Evolutionary conservation across 2,329 filamentous ascomycete species (phyloP).

Genomic region (Achaetomium macrosporum): DNA sequence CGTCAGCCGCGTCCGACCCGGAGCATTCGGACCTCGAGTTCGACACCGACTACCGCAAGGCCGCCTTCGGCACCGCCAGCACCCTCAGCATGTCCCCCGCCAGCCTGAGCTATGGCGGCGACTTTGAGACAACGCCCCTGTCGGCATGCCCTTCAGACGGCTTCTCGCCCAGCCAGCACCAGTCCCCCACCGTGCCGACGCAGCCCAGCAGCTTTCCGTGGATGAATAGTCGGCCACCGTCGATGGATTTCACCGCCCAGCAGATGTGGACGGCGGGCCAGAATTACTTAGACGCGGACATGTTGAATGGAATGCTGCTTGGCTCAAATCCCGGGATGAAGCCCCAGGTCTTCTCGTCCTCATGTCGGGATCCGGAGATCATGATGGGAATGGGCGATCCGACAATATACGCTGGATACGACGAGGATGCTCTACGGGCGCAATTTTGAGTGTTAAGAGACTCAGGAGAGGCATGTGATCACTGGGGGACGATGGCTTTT

Average conservation of each 20-base stretch:
- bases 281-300: neutral
- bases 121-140: slow-evolving; percentile 26
- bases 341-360: slow-evolving; percentile 42
- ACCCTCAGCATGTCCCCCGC: slow-evolving; percentile 48
- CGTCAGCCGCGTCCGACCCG: slow-evolving; percentile 41
- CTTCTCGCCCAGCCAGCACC: slow-evolving; percentile 10
- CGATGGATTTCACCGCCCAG: slow-evolving; percentile 7
- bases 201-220: slow-evolving; percentile 2
- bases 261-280: slow-evolving; percentile 9
- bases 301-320: slow-evolving; percentile 29
- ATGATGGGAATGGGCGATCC: slow-evolving; percentile 55
- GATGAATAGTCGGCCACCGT: slow-evolving; percentile 1
- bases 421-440: slow-evolving; percentile 38
- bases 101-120: slow-evolving; percentile 44
- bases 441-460: neutral
- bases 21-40: slow-evolving; percentile 52
- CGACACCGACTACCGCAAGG: slow-evolving; percentile 48
- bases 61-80: slow-evolving; percentile 37
- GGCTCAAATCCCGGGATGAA: slow-evolving; percentile 51
- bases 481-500: neutral
- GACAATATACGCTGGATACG: slow-evolving; percentile 52
- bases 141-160: slow-evolving; percentile 26
- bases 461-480: neutral
- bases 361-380: slow-evolving; percentile 46
- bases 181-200: slow-evolving; percentile 8